Base-by-base conservation (phyloP, 441 rosid species). In the Dalechampia spathulata region DNA sequence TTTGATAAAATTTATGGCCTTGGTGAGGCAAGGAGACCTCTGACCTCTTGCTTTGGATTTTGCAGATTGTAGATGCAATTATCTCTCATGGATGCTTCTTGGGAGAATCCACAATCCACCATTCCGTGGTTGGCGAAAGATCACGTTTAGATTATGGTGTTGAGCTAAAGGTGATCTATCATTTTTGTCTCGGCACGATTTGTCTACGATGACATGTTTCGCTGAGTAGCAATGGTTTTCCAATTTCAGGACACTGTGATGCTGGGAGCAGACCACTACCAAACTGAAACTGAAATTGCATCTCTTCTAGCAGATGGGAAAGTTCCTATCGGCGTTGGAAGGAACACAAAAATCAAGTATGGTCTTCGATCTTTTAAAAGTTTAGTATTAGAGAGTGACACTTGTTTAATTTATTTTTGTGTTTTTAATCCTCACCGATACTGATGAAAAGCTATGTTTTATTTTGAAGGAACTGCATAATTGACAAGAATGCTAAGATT, bases 31-130 rank as follows among this genome's bases (percentile, higher is more conserved):
- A n/a, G n/a, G n/a, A n/a, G n/a, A n/a, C n/a, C n/a, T n/a, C n/a
- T n/a, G n/a, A n/a, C n/a, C n/a, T 47, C 26, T 41, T 50, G 39
- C 55, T 52, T 44, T 20, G 27, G 27, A 4, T 56, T 60, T n/a
- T n/a, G 65, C 80, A 90, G 98, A 79, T 90, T 39, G 65, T 75
- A 36, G 79, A 87, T 59, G 87, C 98, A 28, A 77, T 90, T 61
- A 85, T 90, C 62, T 87, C 97, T 15, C 97, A 90, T 12, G 97
- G 97, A 58, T 90, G 97, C 70, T 90, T 90, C 86, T 68, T 90
- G 70, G 51, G 89, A 71, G 95, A 87, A 64, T 87, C 96, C 52
- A 52, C 37, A 1, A 61, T 90, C 21, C 75, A 81, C 55, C 91
- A 72, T 69, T 90, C 97, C 34, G 83, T 90, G 6, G 78, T 87